Base-by-base conservation (phyloP, 768 basidiomycete species). In the Agrocybe praecox region DNA sequence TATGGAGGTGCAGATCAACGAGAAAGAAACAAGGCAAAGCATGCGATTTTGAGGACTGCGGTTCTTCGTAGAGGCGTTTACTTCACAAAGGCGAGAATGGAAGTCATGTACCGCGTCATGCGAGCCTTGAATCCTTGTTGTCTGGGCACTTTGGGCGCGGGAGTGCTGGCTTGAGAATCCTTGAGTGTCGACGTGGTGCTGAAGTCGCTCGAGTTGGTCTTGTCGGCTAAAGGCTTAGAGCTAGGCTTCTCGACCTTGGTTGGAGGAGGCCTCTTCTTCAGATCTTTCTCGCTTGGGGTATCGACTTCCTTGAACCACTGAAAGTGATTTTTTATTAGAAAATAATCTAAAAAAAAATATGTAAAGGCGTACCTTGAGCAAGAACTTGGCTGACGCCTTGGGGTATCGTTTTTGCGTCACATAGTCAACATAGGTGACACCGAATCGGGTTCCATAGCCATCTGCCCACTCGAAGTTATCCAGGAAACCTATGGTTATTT, bases 381-480 rank as follows among this genome's bases (percentile, higher is more conserved):
- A 65, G 71, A 85, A 85, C 56, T 76, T 77, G 26, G 80, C 83
- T 14, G 83, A 87, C 15, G 80, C 81, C 64, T 89, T 89, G 15
- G 86, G 86, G 64, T 79, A 81, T 18, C 87, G 77, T 71, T 84
- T 76, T 70, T 86, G 88, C 4, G 87, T 88, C 53, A 80, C 72
- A 69, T 86, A 89, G 72, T 89, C 84, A 50, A 90, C 86, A 62
- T 89, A 87, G 21, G 85, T 88, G 53, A 87, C 77, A 53, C 87
- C 87, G 63, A 90, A 90, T 6, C 88, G 83, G 7, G 86, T 87
- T 33, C 66, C 67, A 61, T 87, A 87, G 23, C 88, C 85, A 56
- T 89, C 87, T n/a, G 86, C 84, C 86, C 88, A 88, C 70, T 89
- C 87, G 58, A 89, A 87, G 70, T 88, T 88, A 64, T 88, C 87